Evolutionary conservation across 2,329 filamentous ascomycete species (phyloP).

Genomic region (Colletotrichum eremochloae): DNA sequence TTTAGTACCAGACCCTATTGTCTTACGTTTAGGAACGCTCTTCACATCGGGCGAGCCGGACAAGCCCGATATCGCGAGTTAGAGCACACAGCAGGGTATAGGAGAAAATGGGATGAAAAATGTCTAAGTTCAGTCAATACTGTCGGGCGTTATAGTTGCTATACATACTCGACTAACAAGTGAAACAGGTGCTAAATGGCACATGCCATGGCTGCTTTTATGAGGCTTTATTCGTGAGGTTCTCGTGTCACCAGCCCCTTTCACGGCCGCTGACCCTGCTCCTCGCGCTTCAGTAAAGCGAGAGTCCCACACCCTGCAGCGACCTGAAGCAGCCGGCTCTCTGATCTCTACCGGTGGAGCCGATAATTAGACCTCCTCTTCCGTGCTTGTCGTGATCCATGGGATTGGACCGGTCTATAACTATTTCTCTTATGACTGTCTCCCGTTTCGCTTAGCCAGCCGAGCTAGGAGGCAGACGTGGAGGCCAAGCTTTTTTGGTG

Average conservation of each 20-base stretch:
- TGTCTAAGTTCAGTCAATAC: too few species aligned
- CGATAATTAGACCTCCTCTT: neutral
- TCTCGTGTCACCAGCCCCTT: neutral
- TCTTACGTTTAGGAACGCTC: too few species aligned
- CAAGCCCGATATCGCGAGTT: too few species aligned
- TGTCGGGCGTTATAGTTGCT: neutral
- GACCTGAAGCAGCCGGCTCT: neutral
- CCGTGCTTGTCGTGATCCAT: neutral
- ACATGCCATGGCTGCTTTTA: neutral
- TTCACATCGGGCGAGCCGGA: too few species aligned
- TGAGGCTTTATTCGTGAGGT: neutral
- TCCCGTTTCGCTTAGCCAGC: neutral
- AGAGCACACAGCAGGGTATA: too few species aligned
- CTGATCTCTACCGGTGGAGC: neutral
- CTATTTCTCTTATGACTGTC: neutral
- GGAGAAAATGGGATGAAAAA: too few species aligned
- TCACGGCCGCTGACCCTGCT: neutral
- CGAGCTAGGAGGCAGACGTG: slow-evolving; percentile 14
- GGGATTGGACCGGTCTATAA: neutral
- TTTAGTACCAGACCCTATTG: too few species aligned
- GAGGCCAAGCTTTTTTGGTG: slow-evolving; percentile 36
- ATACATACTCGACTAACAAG: neutral
- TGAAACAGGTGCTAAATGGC: neutral
- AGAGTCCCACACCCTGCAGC: neutral
- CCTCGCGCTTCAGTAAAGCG: neutral